Base-by-base conservation (phyloP, 164 flowering plant species). In the Magnolia sinica region DNA sequence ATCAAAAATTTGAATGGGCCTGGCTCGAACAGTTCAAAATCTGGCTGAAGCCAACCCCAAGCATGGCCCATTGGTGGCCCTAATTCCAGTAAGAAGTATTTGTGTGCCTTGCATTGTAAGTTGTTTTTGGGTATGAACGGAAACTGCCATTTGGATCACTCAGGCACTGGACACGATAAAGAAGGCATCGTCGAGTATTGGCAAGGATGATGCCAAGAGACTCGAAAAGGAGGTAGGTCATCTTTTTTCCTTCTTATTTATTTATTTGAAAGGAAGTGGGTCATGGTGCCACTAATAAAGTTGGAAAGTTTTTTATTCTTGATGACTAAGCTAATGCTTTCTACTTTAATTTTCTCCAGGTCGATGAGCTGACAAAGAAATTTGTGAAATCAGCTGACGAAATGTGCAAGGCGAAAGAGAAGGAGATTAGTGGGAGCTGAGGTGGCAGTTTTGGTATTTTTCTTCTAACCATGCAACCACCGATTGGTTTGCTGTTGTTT, bases 321-420 rank as follows among this genome's bases (percentile, higher is more conserved):
- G 8, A 45, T 64, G 18, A 11, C 19, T 74, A 37, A 61, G 37
- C 37, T 8, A 55, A 64, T n/a, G n/a, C 51, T 31, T 9, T 8
- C 67, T 74, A 23, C 55, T 76, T 19, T 1, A 55, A 37, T 68
- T 76, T n/a, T 71, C 50, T 71, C 5, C 90, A 96, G 99, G 82
- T 96, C 61, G 99, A 96, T 59, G 98, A 94, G 68, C 58, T 92
- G 84, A 94, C 96, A 0, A 96, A 94, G 79, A 94, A 94, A 80
- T 94, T 76, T 79, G 79, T 91, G 72, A 96, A 92, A 83, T 82
- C 95, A 22, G 95, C 97, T 0, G 99, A 96, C 52, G 98, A 94
- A 70, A 83, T 90, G 88, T 96, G 96, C 88, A 96, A 96, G 83
- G 86, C 88, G 23, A 96, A 96, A 87, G 99, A 94, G 85, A 96